Conservation (phyloP, 768 basidiomycete species). For the Trametes meyenii region DNA sequence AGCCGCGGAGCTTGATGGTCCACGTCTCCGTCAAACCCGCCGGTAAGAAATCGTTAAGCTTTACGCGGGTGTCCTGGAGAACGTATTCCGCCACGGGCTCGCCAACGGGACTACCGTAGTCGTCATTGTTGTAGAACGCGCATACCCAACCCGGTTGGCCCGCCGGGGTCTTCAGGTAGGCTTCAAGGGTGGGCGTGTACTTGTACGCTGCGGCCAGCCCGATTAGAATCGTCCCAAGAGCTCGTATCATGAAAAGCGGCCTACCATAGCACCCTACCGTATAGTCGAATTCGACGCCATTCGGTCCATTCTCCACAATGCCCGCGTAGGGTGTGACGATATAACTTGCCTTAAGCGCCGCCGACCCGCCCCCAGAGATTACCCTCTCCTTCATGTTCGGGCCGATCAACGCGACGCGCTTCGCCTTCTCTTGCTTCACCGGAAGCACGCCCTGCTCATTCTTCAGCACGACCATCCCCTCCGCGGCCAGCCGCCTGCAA, state of each 20-base stretch:
- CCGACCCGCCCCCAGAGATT: constrained; percentile 79
- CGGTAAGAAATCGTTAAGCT: constrained; percentile 69
- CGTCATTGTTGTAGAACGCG: constrained; percentile 62
- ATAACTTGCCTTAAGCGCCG: constrained; percentile 66
- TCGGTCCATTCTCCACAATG: constrained; percentile 50
- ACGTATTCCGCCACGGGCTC: constrained; percentile 50
- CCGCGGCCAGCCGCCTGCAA: constrained; percentile 57
- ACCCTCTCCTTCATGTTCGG: constrained; percentile 67
- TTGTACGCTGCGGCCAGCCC: constrained; percentile 55
- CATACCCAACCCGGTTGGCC: constrained; percentile 66
- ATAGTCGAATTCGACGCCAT: constrained; percentile 54
- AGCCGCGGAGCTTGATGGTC: constrained; percentile 60
- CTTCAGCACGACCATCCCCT: constrained; percentile 68
- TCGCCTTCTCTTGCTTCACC: constrained; percentile 39
- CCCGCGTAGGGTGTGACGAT: constrained; percentile 66
- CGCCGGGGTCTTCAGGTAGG: constrained; percentile 50
- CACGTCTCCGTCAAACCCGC: constrained; percentile 53
- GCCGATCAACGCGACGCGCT: constrained; percentile 65
- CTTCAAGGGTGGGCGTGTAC: constrained; percentile 71
- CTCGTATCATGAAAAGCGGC: constrained; percentile 15
- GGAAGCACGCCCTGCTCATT: constrained; percentile 63
- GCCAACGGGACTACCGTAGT: constrained; percentile 45
- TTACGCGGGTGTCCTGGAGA: constrained; percentile 61
- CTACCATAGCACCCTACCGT: constrained; percentile 66
- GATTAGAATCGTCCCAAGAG: neutral